Base-by-base conservation (phyloP, 305 asterid genomes). In the Ajuga reptans region DNA sequence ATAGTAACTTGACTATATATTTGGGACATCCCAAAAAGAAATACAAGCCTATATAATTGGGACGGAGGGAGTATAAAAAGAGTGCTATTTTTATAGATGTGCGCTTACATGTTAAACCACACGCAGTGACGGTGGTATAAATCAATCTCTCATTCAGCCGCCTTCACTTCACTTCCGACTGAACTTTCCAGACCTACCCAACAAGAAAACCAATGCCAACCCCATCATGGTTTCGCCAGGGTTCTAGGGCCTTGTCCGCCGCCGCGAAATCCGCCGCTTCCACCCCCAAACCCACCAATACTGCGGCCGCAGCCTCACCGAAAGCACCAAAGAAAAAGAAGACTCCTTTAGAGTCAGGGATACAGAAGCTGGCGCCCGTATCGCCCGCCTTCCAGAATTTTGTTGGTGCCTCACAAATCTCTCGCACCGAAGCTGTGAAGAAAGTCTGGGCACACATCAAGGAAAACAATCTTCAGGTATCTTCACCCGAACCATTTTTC, bases 381-480 rank as follows among this genome's bases (percentile, higher is more conserved):
- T 81, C 89, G 2, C 80, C 29, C 64, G 42, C 83, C 21, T 81
- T 84, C 11, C 83, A 80, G 72, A 71, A 74, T 72, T 50, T 81
- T 12, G 79, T 84, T 9, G 89, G 89, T 59, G 82, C 34, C 27
- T 58, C 80, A 0, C 79, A 84, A 63, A 64, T 66, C 54, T 84
- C 86, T 79, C 82, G 89, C 34, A 83, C 66, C 0, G 77, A 63
- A 39, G 89, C 86, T 75, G 79, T 79, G 14, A 84, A 81, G 82
- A 84, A 81, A 73, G 5, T 84, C 51, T 81, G 89, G 89, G 84
- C 72, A 6, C 56, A 84, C 64, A 84, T 84, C 76, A 84, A 84
- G 77, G 77, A 79, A 50, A 69, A 84, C 75, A 73, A 84, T 75
- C 86, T 84, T 33, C 89, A 81, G 86, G 89, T 84, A 62, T 11